A percentile compares a stretch with the other conserved stretches of the same genome.
phyloP scores from a whole-genome alignment of 1,284 basidiomycete genomes.

The Microbotryomycetes sp. region DNA sequence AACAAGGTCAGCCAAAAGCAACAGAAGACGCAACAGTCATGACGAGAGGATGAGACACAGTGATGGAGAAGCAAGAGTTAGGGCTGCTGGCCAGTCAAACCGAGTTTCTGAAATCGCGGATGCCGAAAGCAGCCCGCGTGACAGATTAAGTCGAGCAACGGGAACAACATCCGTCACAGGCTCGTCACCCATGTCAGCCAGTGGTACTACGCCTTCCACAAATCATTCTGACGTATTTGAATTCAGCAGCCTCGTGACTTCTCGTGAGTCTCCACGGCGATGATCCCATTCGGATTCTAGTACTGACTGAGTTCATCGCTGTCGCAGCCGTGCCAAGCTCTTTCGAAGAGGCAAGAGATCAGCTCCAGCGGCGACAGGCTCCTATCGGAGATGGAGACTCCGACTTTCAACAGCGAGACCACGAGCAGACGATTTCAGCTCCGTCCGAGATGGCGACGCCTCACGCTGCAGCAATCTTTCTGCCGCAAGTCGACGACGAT shows the following conservation, averaged over 20 bases:
- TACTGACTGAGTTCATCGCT: background rate
- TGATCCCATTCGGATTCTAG: too few relatives aligned
- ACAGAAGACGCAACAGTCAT: background rate
- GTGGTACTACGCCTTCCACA: constrained; percentile 9
- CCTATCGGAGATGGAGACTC: background rate
- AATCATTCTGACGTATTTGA: constrained; percentile 30
- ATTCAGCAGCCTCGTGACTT: constrained; percentile 22
- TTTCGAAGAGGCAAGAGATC: background rate
- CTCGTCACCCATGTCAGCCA: background rate
- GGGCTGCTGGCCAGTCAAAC: background rate
- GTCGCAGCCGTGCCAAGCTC: background rate
- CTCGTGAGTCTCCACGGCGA: constrained; percentile 17
- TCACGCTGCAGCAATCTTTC: background rate
- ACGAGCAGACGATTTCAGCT: background rate
- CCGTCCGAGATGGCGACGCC: background rate
- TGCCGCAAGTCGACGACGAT: background rate
- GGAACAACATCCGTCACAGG: background rate
- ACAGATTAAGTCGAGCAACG: constrained; percentile 15
- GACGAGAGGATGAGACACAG: background rate
- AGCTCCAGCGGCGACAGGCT: background rate
- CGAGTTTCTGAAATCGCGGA: background rate
- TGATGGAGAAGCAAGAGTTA: background rate
- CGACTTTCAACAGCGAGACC: background rate
- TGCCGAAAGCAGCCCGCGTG: constrained; percentile 4
- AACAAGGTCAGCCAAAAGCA: background rate